Conservation (phyloP, 2,329 filamentous ascomycete species). For the Calonectria henricotiae region DNA sequence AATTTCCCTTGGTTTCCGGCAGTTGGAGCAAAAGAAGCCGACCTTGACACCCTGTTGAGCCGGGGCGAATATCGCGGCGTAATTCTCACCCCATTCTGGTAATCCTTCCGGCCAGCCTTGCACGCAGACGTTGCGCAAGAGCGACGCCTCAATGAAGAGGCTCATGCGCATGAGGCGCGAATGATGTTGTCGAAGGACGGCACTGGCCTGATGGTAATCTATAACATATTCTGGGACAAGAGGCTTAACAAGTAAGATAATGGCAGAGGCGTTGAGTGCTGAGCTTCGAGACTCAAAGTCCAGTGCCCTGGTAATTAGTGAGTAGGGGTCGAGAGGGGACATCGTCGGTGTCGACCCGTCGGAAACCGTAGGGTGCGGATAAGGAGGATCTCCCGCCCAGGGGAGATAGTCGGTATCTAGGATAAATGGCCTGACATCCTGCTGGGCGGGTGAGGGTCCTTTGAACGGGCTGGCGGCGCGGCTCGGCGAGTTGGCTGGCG, state of each 20-base stretch:
- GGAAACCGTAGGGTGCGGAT: conserved; percentile 63
- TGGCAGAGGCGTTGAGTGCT: conserved; percentile 73
- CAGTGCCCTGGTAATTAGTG: conserved; percentile 69
- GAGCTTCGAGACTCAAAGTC: conserved; percentile 72
- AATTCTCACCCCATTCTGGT: conserved; percentile 70
- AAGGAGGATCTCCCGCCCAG: conserved; percentile 72
- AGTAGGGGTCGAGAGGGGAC: conserved; percentile 70
- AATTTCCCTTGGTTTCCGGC: conserved; percentile 71
- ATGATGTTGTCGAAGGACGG: conserved; percentile 74
- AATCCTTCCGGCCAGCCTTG: conserved; percentile 71
- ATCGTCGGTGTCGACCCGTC: conserved; percentile 40
- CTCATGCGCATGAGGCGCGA: conserved; percentile 73
- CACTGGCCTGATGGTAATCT: conserved; percentile 70
- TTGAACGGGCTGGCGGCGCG: conserved; percentile 52
- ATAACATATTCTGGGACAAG: conserved; percentile 71
- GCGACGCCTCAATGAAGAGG: conserved; percentile 74
- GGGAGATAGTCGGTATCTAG: conserved; percentile 74
- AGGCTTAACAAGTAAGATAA: conserved; percentile 73
- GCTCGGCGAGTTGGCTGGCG: conserved; percentile 40
- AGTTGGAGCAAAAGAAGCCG: conserved; percentile 70
- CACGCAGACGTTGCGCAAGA: conserved; percentile 75
- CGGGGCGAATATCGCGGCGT: conserved; percentile 68
- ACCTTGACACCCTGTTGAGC: conserved; percentile 72
- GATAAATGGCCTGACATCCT: conserved; percentile 62
- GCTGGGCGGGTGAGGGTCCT: conserved; percentile 53